These are phyloP conservation scores for Aspergillus vadensis DNA, from an alignment of 2,329 filamentous ascomycete species.

Conservation along the genomic window DNA sequence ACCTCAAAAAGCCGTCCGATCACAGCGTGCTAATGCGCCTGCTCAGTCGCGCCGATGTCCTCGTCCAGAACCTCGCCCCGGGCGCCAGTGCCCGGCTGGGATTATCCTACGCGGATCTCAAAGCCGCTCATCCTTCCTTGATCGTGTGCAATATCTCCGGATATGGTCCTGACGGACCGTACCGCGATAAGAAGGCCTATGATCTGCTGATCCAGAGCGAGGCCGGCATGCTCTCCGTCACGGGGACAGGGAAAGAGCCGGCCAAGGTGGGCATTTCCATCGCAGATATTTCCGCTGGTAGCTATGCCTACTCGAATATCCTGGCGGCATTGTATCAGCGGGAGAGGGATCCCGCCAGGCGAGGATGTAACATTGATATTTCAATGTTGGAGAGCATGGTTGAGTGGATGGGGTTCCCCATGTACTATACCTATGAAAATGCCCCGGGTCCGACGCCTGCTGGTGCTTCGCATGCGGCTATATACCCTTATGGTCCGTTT, in stretches of 20 bases:
- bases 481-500: conserved; percentile 62
- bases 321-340: conserved; percentile 54
- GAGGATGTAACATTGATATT: conserved; percentile 55
- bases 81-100: conserved; percentile 53
- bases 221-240: conserved; percentile 55
- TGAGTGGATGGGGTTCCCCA: conserved; percentile 61
- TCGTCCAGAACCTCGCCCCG: conserved; percentile 58
- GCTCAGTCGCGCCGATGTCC: conserved; percentile 51
- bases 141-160: conserved; percentile 60
- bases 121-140: conserved; percentile 45
- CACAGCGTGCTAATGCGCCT: conserved; percentile 49
- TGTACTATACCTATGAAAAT: conserved; percentile 56
- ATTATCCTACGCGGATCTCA: conserved; percentile 49
- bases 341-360: conserved; percentile 45
- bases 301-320: conserved; percentile 56
- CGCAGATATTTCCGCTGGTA: conserved; percentile 57
- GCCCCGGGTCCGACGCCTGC: conserved; percentile 47
- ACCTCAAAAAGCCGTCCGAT: conserved; percentile 51
- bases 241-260: conserved; percentile 46
- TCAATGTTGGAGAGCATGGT: conserved; percentile 62
- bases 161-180: conserved; percentile 55
- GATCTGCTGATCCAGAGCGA: conserved; percentile 59
- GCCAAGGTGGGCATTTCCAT: conserved; percentile 59
- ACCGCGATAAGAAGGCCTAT: conserved; percentile 58
- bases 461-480: conserved; percentile 57